Conservation (phyloP, 805 yeast genomes). For the Spencermartinsiella europaea region DNA sequence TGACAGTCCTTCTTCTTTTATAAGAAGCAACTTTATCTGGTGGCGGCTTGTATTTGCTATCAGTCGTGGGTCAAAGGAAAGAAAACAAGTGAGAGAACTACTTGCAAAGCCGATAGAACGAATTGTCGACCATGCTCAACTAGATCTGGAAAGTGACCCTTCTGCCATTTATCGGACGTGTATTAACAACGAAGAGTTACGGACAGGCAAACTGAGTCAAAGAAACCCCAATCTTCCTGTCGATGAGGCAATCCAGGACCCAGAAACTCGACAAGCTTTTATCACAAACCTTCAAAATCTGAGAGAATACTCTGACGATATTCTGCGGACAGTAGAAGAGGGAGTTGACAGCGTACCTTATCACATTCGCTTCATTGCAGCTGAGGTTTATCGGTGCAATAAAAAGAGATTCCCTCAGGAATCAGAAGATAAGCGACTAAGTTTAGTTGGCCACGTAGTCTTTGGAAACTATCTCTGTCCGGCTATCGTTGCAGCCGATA, state of each 20-base stretch:
- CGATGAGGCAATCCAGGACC: conserved; percentile 71
- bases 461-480: conserved; percentile 32
- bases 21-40: conserved; percentile 36
- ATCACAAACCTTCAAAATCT: conserved; percentile 67
- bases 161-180: conserved; percentile 31
- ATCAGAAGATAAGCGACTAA: conserved; percentile 49
- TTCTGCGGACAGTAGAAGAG: conserved; percentile 48
- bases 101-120: conserved; percentile 35
- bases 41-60: conserved; percentile 38
- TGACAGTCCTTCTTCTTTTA: conserved; percentile 19
- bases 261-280: conserved; percentile 64
- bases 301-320: conserved; percentile 63
- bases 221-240: conserved; percentile 42
- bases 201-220: conserved; percentile 33
- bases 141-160: conserved; percentile 81
- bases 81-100: conserved; percentile 29
- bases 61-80: conserved; percentile 35
- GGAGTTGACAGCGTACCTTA: conserved; percentile 46
- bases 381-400: conserved; percentile 32
- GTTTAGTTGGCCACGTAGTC: conserved; percentile 59
- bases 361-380: conserved; percentile 53
- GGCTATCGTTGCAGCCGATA: conserved; percentile 36
- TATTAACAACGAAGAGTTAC: conserved; percentile 30
- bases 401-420: conserved; percentile 19
- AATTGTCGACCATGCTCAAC: conserved; percentile 24